phyloP scores from a whole-genome alignment of 768 basidiomycete species.

The Phanerodontia chrysosporium region DNA sequence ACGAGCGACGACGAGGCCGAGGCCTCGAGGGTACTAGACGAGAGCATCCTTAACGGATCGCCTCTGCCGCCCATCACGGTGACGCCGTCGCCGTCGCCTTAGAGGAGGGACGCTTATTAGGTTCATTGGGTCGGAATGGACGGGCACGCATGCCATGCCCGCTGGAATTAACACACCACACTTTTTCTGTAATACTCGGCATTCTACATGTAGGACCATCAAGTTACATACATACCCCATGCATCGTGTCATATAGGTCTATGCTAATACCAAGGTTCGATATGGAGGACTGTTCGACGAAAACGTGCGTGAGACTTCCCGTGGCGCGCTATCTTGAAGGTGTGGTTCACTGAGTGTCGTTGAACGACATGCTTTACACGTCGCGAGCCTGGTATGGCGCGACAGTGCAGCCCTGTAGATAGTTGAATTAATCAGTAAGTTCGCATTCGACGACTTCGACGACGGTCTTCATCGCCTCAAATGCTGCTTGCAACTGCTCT shows the following conservation, averaged over 20 bases:
- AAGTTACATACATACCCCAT: conserved; percentile 19
- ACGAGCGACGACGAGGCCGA: conserved; percentile 28
- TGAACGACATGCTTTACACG: too few relatives aligned
- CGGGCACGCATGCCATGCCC: conserved; percentile 15
- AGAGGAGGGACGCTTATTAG: conserved; percentile 8
- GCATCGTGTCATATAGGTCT: conserved; percentile 11
- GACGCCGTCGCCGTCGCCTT: conserved; percentile 32
- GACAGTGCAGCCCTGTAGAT: too few relatives aligned
- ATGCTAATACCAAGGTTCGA: conserved; percentile 9
- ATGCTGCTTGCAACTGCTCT: too few relatives aligned
- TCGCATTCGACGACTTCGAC: too few relatives aligned
- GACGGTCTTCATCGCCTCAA: too few relatives aligned
- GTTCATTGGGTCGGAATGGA: background rate
- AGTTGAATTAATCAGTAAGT: too few relatives aligned
- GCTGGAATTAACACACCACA: background rate
- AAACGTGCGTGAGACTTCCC: background rate
- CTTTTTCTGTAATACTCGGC: conserved; percentile 13
- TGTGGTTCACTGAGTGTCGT: too few relatives aligned
- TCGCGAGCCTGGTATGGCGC: too few relatives aligned
- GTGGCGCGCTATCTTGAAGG: too few relatives aligned
- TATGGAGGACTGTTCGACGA: background rate
- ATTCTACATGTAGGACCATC: conserved; percentile 13
- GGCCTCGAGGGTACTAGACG: conserved; percentile 19
- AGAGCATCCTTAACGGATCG: conserved; percentile 14
- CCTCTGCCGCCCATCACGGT: conserved; percentile 40